Base-by-base conservation (phyloP, 768 basidiomycete genomes). In the Rhizopogon vinicolor region DNA sequence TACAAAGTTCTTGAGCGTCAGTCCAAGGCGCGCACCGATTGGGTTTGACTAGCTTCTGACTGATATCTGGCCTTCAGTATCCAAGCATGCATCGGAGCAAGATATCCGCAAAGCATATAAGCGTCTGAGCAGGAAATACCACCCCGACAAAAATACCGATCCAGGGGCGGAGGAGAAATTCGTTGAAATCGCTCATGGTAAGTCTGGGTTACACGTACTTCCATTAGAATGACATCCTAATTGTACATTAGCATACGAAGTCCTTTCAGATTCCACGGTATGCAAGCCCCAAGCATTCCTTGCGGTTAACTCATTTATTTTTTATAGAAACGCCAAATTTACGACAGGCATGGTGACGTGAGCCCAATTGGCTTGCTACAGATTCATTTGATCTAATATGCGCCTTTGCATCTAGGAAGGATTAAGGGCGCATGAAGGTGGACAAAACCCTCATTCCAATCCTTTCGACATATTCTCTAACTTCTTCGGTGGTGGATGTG, bases 81-180 rank as follows among this genome's bases (percentile, higher is more conserved):
- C 84, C 63, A 84, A 75, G 61, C 86, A 89, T 43, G 92, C 93
- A 13, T 87, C 87, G 39, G 91, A 94, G 43, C 85, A 84, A 65
- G 93, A 96, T 65, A 92, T 98, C 67, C 83, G 89, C 70, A 87
- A 90, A 60, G 92, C 94, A 3, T 98, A 97, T 74, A 93, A 93
- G 70, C 85, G 84, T 62, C 77, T 95, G 16, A 92, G 91, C 69
- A 85, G 85, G 63, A 91, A 86, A 73, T 93, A 81, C 54, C 95
- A 98, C 65, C 96, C 96, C 0, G 96, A 99, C 78, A 97, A 96
- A 77, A 97, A 95, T 72, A 88, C 87, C 63, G 90, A 89, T 14
- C 80, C 85, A 53, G 85, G 76, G 2, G 90, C 93, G 12, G 87
- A 93, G 65, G 82, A 82, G 53, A 88, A 80, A 66, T 98, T 98